These are phyloP conservation scores for Ceratocystis cubensis DNA, from an alignment of 2,329 filamentous ascomycete species.

Conservation along the genomic window DNA sequence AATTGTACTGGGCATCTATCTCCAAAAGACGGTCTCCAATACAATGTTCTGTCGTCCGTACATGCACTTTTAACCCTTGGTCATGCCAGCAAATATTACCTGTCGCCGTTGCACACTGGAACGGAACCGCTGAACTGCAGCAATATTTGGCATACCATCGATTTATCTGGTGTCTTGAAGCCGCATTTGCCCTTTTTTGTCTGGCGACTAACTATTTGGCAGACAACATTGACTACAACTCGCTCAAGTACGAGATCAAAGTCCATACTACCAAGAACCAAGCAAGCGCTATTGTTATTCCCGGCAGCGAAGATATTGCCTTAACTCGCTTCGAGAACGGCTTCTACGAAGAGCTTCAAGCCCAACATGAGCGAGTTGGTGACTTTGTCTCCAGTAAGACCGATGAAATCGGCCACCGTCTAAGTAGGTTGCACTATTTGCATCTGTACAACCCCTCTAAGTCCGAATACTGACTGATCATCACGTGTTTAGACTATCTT, in stretches of 20 bases:
- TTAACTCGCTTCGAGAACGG: constrained; percentile 54
- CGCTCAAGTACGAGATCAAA: constrained; percentile 75
- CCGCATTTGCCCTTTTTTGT: neutral
- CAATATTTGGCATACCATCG: neutral
- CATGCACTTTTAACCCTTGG: neutral
- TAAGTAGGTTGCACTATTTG: constrained; percentile 39
- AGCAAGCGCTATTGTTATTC: constrained; percentile 59
- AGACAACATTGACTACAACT: constrained; percentile 86
- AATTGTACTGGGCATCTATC: neutral
- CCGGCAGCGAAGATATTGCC: constrained; percentile 50
- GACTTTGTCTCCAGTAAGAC: constrained; percentile 71
- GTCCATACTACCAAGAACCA: constrained; percentile 60
- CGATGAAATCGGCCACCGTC: constrained; percentile 58
- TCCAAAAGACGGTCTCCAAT: neutral
- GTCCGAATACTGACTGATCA: constrained; percentile 23
- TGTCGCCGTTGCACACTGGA: neutral
- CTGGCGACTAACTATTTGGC: constrained; percentile 19
- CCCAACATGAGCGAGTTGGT: constrained; percentile 64
- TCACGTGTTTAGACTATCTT: constrained; percentile 34
- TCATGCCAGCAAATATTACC: neutral
- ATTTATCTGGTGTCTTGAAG: neutral
- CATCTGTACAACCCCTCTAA: neutral
- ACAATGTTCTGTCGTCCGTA: neutral
- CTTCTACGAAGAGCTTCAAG: constrained; percentile 58
- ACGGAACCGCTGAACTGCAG: neutral